These are phyloP conservation scores for Mycogone perniciosa DNA, from an alignment of 2,329 filamentous ascomycete species.

Conservation along the genomic window DNA sequence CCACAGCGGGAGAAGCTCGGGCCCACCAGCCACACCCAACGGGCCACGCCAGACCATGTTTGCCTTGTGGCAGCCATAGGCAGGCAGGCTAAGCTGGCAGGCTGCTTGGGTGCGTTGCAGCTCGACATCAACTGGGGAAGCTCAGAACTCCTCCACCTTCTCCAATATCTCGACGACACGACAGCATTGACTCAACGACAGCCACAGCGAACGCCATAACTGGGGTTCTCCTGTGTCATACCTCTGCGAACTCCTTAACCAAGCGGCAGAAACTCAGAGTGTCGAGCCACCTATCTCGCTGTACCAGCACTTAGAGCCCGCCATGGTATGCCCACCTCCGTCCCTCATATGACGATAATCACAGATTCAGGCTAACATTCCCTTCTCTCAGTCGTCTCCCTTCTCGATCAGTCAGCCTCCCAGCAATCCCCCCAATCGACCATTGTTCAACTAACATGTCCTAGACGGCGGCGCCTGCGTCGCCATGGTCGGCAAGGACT, in stretches of 20 bases:
- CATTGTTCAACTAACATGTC: neutral
- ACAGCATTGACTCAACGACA: neutral
- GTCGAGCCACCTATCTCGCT: no score
- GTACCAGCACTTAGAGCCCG: slow-evolving; percentile 10
- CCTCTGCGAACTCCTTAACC: neutral
- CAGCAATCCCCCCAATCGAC: slow-evolving; percentile 15
- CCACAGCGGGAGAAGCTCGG: slow-evolving; percentile 11
- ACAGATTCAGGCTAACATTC: slow-evolving; percentile 23
- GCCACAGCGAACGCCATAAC: neutral
- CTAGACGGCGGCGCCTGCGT: slow-evolving; percentile 83
- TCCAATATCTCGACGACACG: slow-evolving; percentile 1
- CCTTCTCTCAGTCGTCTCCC: slow-evolving; percentile 62
- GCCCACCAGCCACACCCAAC: slow-evolving; percentile 10
- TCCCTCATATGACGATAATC: slow-evolving; percentile 4
- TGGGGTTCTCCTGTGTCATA: neutral
- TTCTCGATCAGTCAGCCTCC: slow-evolving; percentile 82
- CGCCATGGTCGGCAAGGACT: slow-evolving; percentile 99
- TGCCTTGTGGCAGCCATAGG: slow-evolving; percentile 15
- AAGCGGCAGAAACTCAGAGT: no score
- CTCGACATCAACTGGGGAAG: neutral
- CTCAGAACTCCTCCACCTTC: neutral
- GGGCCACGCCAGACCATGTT: slow-evolving; percentile 22
- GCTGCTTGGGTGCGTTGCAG: neutral
- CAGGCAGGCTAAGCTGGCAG: neutral
- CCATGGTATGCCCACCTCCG: slow-evolving; percentile 23